Evolutionary conservation across 1,284 basidiomycete genomes (phyloP).

Genomic region (Phlebopus sp.): DNA sequence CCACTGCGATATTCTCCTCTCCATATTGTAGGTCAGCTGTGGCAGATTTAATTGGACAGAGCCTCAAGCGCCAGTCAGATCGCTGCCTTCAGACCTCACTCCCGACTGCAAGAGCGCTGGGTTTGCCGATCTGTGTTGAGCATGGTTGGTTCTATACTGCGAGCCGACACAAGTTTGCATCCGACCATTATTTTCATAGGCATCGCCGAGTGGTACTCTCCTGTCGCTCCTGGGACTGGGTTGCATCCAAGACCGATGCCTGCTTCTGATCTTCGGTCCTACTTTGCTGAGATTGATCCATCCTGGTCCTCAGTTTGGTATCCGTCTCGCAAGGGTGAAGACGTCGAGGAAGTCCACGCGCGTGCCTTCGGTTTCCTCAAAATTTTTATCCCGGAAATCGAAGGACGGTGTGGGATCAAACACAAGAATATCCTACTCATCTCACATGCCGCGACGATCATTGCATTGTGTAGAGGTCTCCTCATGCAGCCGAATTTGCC

Average conservation of each 20-base stretch:
- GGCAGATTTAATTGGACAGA: background rate
- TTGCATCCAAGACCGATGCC: conserved; percentile 68
- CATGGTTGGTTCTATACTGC: conserved; percentile 51
- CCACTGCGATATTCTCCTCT: conserved; percentile 77
- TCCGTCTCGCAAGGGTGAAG: conserved; percentile 72
- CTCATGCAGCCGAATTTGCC: conserved; percentile 48
- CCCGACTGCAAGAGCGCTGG: conserved; percentile 60
- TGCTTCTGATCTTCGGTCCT: conserved; percentile 47
- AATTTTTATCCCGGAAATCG: conserved; percentile 50
- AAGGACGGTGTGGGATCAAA: conserved; percentile 41
- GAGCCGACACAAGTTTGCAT: conserved; percentile 7
- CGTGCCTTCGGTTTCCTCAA: conserved; percentile 54
- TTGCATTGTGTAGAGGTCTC: conserved; percentile 65
- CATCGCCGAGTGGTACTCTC: conserved; percentile 83
- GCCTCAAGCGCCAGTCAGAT: conserved; percentile 42
- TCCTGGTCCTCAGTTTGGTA: conserved; percentile 65
- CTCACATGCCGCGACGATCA: conserved; percentile 78
- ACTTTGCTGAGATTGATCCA: conserved; percentile 60
- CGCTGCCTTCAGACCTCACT: conserved; percentile 79
- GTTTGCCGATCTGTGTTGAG: conserved; percentile 69
- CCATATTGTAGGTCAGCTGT: conserved; percentile 60
- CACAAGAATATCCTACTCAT: conserved; percentile 61
- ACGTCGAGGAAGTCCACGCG: conserved; percentile 59
- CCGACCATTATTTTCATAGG: conserved; percentile 40
- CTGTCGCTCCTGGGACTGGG: conserved; percentile 61